A percentile compares a stretch with the other conserved stretches of the same genome.
Evolutionary conservation across 2,329 filamentous ascomycete genomes (phyloP).

Genomic region (Cladorrhinum sp.): DNA sequence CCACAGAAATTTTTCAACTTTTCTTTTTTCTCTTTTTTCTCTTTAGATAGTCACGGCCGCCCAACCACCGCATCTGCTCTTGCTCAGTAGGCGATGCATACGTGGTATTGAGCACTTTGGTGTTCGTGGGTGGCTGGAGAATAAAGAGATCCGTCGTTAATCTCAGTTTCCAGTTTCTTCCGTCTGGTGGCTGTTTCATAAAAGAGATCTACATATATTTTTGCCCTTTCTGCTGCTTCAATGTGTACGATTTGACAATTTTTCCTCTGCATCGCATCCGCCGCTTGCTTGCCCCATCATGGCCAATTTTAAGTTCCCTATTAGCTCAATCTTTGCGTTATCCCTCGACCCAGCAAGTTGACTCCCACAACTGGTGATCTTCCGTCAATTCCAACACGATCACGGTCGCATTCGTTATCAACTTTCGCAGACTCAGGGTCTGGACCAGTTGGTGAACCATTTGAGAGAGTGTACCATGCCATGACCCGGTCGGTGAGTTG

Average conservation of each 20-base stretch:
- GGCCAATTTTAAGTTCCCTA: no score
- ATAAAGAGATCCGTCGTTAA: conserved; percentile 55
- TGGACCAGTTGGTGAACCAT: neutral
- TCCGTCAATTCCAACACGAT: neutral
- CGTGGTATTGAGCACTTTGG: conserved; percentile 32
- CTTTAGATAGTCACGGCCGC: conserved; percentile 52
- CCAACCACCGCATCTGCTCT: conserved; percentile 34
- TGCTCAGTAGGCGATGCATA: conserved; percentile 31
- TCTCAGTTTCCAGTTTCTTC: conserved; percentile 49
- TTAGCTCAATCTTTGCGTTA: neutral
- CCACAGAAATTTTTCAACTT: conserved; percentile 23
- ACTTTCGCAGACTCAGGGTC: neutral
- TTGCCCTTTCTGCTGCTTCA: neutral
- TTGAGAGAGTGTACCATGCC: neutral
- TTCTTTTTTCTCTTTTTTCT: conserved; percentile 32
- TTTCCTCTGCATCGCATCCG: no score
- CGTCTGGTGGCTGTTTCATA: conserved; percentile 56
- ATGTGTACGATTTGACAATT: no score
- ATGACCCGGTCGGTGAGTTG: neutral
- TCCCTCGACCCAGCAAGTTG: neutral
- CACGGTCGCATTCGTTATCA: neutral
- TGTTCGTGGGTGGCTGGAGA: conserved; percentile 43
- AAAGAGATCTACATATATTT: conserved; percentile 51
- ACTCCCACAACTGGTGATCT: neutral
- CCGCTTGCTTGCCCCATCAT: no score